Conservation (phyloP, 441 rosid genomes). For the Bocquillonia castaneifolia region DNA sequence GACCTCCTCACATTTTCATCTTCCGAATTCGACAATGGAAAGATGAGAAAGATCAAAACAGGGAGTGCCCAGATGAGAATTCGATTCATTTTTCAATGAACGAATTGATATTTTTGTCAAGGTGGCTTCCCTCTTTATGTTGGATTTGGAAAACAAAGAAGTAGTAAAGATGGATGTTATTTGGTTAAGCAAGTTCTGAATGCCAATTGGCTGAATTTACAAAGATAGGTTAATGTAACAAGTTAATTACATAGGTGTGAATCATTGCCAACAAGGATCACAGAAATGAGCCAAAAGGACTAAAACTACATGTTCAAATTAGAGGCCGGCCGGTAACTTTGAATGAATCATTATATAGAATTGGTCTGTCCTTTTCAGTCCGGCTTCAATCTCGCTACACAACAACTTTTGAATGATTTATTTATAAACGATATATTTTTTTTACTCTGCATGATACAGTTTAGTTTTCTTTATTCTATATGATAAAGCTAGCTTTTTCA, state of each 20-base stretch:
- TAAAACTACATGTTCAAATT: constrained; percentile 7
- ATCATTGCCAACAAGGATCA: not conserved
- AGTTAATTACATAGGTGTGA: constrained; percentile 6
- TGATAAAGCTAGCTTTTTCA: too few relatives aligned
- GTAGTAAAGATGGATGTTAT: constrained; percentile 14
- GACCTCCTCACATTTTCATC: constrained; percentile 34
- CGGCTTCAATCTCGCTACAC: not conserved
- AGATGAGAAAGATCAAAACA: constrained; percentile 32
- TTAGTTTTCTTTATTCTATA: too few relatives aligned
- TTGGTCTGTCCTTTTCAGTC: constrained; percentile 7
- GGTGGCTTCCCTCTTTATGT: constrained; percentile 6
- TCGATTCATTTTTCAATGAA: constrained; percentile 25
- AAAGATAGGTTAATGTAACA: constrained; percentile 12
- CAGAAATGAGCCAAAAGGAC: constrained; percentile 17
- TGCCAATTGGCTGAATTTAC: constrained; percentile 40
- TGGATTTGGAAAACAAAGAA: constrained; percentile 7
- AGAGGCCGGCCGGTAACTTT: constrained; percentile 25
- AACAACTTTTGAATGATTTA: not conserved
- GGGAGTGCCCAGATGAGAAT: constrained; percentile 25
- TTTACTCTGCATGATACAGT: not conserved
- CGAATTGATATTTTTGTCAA: not conserved
- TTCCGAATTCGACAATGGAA: constrained; percentile 30
- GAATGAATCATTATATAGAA: constrained; percentile 3
- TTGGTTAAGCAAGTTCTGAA: constrained; percentile 5
- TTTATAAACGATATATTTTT: not conserved